A percentile compares a stretch with the other conserved stretches of the same genome.
These are phyloP conservation scores for Tuber melanosporum DNA, from an alignment of 495 filamentous ascomycete genomes.

Conservation along the genomic window DNA sequence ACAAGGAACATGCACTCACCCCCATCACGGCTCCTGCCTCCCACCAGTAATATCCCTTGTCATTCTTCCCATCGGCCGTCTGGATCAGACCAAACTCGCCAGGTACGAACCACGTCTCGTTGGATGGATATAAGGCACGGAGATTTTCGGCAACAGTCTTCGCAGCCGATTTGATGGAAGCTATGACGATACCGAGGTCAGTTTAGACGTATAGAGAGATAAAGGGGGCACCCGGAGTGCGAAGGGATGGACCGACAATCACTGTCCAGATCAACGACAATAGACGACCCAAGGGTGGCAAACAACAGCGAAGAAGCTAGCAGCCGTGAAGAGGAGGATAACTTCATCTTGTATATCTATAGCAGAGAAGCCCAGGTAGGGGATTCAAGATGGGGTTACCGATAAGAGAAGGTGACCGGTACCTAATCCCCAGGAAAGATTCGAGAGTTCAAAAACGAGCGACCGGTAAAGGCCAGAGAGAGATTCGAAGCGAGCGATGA, in stretches of 20 bases:
- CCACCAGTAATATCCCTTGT: constrained; percentile 43
- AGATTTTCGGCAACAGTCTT: constrained; percentile 32
- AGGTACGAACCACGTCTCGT: constrained; percentile 35
- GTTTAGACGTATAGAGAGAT: not conserved
- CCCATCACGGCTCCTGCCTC: constrained; percentile 42
- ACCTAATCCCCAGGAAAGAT: not conserved
- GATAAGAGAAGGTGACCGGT: not conserved
- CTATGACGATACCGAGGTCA: constrained; percentile 11
- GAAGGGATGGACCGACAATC: not conserved
- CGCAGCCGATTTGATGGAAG: constrained; percentile 28
- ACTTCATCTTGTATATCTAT: not conserved
- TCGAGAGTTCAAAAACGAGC: not conserved
- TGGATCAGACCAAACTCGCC: constrained; percentile 37
- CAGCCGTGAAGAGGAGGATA: not conserved
- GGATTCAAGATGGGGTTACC: not conserved
- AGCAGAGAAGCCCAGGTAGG: not conserved
- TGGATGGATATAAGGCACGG: constrained; percentile 31
- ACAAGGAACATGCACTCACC: constrained; percentile 24
- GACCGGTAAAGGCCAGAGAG: not conserved
- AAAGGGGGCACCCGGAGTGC: not conserved
- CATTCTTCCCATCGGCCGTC: constrained; percentile 34
- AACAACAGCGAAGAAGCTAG: constrained; percentile 2
- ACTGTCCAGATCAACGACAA: not conserved
- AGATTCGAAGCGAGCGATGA: constrained; percentile 2
- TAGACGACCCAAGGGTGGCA: constrained; percentile 1